Evolutionary conservation across 495 filamentous ascomycete species (phyloP).

Genomic region (Penicillium samsonianum): DNA sequence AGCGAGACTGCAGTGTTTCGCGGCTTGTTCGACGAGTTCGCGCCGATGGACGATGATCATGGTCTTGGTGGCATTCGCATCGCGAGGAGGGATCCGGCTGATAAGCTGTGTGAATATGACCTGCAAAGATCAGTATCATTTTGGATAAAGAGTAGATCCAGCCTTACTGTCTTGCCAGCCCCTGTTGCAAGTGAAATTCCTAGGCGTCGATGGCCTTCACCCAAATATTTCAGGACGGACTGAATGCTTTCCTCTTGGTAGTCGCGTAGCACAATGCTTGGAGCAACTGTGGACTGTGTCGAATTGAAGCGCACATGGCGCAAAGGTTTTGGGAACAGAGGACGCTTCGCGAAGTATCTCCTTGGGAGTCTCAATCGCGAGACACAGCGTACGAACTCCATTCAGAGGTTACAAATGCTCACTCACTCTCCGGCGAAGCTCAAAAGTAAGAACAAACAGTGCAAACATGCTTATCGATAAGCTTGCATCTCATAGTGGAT

Average conservation of each 20-base stretch:
- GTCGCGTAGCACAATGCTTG: slow-evolving; percentile 60
- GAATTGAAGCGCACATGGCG: slow-evolving; percentile 32
- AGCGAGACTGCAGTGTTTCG: slow-evolving; percentile 71
- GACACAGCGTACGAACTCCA: slow-evolving; percentile 38
- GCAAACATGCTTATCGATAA: slow-evolving; percentile 45
- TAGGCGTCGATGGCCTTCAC: slow-evolving; percentile 74
- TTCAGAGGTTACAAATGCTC: slow-evolving; percentile 17
- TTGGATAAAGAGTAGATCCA: not conserved
- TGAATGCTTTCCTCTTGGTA: slow-evolving; percentile 92
- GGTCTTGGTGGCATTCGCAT: slow-evolving; percentile 66
- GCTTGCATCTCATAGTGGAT: slow-evolving; percentile 13
- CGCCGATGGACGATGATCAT: slow-evolving; percentile 90
- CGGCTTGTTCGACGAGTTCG: slow-evolving; percentile 96
- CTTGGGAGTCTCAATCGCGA: slow-evolving; percentile 15
- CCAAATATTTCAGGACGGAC: slow-evolving; percentile 71
- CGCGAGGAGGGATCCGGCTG: slow-evolving; percentile 64
- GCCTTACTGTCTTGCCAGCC: slow-evolving; percentile 80
- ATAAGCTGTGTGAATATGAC: slow-evolving; percentile 98
- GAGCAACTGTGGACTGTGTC: slow-evolving; percentile 25
- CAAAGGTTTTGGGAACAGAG: not conserved
- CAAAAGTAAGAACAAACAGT: slow-evolving; percentile 36
- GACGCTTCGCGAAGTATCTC: slow-evolving; percentile 7
- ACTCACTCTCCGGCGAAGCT: not conserved
- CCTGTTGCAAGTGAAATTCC: slow-evolving; percentile 92
- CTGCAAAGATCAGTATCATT: slow-evolving; percentile 37